phyloP scores from a whole-genome alignment of 108 stramenopile species.

The Cyclotella cryptica region DNA sequence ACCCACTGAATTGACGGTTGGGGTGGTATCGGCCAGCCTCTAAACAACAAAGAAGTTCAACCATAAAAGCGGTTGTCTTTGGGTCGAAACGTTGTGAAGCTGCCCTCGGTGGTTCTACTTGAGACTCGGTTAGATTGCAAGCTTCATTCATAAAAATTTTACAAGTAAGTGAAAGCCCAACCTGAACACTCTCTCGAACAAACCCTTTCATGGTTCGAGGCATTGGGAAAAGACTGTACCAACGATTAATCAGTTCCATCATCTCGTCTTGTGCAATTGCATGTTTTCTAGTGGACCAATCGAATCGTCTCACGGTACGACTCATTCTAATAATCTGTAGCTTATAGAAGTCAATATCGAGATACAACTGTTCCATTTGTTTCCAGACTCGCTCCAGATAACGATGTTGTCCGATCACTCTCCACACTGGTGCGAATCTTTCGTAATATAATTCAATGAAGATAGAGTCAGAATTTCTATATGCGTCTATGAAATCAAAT shows the following conservation, averaged over 20 bases:
- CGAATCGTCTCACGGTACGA: conserved; percentile 3
- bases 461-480: conserved; percentile 3
- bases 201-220: conserved; percentile 1
- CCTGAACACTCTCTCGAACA: background rate
- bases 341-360: background rate
- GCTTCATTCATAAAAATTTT: background rate
- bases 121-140: background rate
- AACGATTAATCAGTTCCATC: conserved; percentile 8
- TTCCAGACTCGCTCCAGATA: background rate
- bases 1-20: background rate
- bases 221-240: background rate
- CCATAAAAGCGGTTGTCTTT: background rate
- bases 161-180: background rate
- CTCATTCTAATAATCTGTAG: background rate
- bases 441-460: conserved; percentile 2
- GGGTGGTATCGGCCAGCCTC: background rate
- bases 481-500: conserved; percentile 3
- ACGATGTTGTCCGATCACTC: conserved; percentile 1
- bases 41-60: background rate
- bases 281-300: background rate
- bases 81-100: background rate
- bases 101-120: background rate
- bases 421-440: conserved; percentile 9
- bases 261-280: conserved; percentile 17
- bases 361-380: conserved; percentile 2